Conservation (phyloP, 345 rosid species). For the Pugionium cornutum region DNA sequence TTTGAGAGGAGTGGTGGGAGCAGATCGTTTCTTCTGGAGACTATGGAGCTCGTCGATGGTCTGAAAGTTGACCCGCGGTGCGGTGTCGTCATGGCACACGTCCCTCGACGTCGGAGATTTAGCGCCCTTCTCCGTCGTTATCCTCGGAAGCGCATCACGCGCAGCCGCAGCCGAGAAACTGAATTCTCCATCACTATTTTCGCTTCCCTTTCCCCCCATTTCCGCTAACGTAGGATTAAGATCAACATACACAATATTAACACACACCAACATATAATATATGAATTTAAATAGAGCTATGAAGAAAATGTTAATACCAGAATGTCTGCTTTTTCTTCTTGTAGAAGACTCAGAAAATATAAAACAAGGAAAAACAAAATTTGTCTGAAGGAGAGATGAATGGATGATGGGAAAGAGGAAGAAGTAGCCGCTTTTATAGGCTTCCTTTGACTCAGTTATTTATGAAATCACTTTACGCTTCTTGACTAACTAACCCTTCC, state of each 20-base stretch:
- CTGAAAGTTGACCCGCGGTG: slow-evolving; percentile 64
- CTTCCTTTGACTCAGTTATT: slow-evolving; percentile 21
- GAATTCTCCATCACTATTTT: slow-evolving; percentile 31
- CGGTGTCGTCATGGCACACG: slow-evolving; percentile 71
- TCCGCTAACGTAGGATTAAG: background rate
- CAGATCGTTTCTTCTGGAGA: slow-evolving; percentile 82
- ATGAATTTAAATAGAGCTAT: background rate
- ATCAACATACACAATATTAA: slow-evolving; percentile 19
- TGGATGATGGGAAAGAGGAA: slow-evolving; percentile 15
- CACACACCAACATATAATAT: background rate
- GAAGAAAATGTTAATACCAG: slow-evolving; percentile 24
- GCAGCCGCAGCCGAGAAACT: slow-evolving; percentile 42
- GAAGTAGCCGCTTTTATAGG: slow-evolving; percentile 31
- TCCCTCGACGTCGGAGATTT: slow-evolving; percentile 23
- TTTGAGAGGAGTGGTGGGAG: slow-evolving; percentile 68
- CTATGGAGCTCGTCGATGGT: slow-evolving; percentile 94
- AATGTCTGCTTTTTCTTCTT: slow-evolving; percentile 8
- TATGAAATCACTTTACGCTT: background rate
- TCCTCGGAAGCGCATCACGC: slow-evolving; percentile 44
- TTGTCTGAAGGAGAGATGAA: slow-evolving; percentile 20
- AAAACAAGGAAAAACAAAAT: background rate
- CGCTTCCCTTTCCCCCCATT: slow-evolving; percentile 36
- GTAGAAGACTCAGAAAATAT: background rate
- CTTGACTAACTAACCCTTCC: background rate
- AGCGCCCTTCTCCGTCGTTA: slow-evolving; percentile 38